Conservation (phyloP, 2,329 filamentous ascomycete species). For the Metarhizium guizhouense region DNA sequence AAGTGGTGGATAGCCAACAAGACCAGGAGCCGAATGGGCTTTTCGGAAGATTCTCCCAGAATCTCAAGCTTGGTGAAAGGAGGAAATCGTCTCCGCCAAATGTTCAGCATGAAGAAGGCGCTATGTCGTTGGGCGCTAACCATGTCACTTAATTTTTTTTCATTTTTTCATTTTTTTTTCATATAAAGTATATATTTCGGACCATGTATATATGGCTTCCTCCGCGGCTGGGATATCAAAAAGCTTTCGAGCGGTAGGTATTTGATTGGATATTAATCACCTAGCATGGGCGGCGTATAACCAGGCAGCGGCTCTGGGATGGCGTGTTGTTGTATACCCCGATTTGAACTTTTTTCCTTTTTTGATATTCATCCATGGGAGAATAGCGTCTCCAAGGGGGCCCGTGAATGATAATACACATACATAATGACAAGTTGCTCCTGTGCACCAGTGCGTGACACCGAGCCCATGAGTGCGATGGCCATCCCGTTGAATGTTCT, state of each 20-base stretch:
- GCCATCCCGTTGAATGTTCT: too few relatives aligned
- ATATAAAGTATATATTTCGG: not conserved
- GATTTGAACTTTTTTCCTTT: not conserved
- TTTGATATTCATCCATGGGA: too few relatives aligned
- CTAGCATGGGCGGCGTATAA: not conserved
- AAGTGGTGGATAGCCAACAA: constrained; percentile 10
- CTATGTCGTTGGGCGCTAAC: constrained; percentile 7
- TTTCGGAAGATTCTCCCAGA: constrained; percentile 16
- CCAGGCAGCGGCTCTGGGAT: not conserved
- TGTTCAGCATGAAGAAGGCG: constrained; percentile 21
- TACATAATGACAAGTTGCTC: too few relatives aligned
- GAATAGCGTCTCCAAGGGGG: too few relatives aligned
- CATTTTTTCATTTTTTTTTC: not conserved
- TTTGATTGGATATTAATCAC: too few relatives aligned
- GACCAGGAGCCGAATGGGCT: constrained; percentile 14
- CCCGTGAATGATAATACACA: too few relatives aligned
- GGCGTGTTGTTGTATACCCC: not conserved
- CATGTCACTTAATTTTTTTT: not conserved
- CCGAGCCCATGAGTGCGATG: too few relatives aligned
- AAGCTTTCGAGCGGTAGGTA: too few relatives aligned
- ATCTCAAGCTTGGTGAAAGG: constrained; percentile 15
- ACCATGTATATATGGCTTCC: too few relatives aligned
- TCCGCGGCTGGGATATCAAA: too few relatives aligned
- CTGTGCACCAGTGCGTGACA: too few relatives aligned
- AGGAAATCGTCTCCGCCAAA: constrained; percentile 21